Base-by-base conservation (phyloP, 768 basidiomycete genomes). In the Tubosaeta sp. region DNA sequence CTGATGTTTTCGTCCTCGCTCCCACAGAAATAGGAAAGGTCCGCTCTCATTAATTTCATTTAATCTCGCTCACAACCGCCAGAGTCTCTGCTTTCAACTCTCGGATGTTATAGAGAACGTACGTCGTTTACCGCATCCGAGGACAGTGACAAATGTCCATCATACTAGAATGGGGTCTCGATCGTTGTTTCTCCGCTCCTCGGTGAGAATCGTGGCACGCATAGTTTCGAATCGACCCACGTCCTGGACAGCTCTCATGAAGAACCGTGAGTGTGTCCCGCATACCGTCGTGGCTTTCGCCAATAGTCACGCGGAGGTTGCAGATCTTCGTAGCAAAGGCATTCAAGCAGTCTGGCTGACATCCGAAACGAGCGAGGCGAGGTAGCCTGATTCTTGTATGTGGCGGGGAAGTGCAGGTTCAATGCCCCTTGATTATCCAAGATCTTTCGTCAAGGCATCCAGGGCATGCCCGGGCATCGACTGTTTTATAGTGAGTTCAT, bases 1-100 rank as follows among this genome's bases (percentile, higher is more conserved):
- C 68, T 9, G 89, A 91, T 66, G 82, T 91, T 13, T 77, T 91
- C 45, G 87, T 90, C 11, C 76, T 91, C 3, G 91, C 90, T 16
- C 89, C 91, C 0, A 93, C 91, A 10, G 89, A 90, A 5, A 89
- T 92, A 86, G 91, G 91, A 32, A 93, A 93, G 78, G 89, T 85
- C 32, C 27, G 33, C 22, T 22, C 22, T 22, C 22, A 22, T 22
- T 3, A 22, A n/a, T n/a, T n/a, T n/a, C n/a, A n/a, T n/a, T n/a
- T n/a, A n/a, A 22, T 12, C 17, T 41, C 10, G 16, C 22, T 46
- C 43, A 48, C 41, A 39, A 43, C 47, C 5, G 19, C 5, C 46
- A 91, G 88, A 91, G 88, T 60, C 61, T 93, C 4, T 93, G 91
- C 68, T 93, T 92, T 62, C 91, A 92, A 70, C 72, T 91, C 27